Evolutionary conservation across 768 basidiomycete species (phyloP), one percentile per base, ranked within the genome.

Genomic region (Lentinula edodes): DNA sequence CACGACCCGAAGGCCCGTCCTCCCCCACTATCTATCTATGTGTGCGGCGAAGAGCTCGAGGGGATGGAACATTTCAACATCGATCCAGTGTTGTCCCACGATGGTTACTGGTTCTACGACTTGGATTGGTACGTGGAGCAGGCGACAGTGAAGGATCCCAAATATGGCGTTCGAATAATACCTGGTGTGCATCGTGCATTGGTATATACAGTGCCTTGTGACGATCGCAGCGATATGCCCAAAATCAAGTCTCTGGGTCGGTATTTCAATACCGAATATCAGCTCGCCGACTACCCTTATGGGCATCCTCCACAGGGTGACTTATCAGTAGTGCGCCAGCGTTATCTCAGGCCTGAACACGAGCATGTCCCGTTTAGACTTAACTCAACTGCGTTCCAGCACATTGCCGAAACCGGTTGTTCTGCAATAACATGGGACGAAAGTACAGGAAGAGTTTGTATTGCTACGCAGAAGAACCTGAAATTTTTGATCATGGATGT

Each of bases 391-490:
- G 58, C 36, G 13, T 65, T 62, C 61, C 50, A 48, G 15, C 50
- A 62, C 12, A 69, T 66, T 56, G n/a, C 66, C 53, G 38, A 65
- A 58, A 46, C 66, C 3, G 81, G 78, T 8, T 68, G 85, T 39
- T 70, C 72, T n/a, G 76, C 82, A 16, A 78, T 88, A 38, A 75
- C 83, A 6, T 90, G 85, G 84, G 88, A 90, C 63, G 87, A 89
- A 69, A 74, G 78, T 23, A 83, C 82, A 12, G 87, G 87, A 3
- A 76, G 86, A 42, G 75, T 88, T 13, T 82, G 83, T 65, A 71
- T 87, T 6, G 80, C 81, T 50, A 73, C 76, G 5, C 52, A 75
- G 12, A 66, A 76, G 7, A 78, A 77, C 34, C 58, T 72, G 3
- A 62, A 70, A 13, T 73, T 87, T 46, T 70, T 75, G 36, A 75